phyloP scores from a whole-genome alignment of 345 rosid genomes.

The Hirschfeldia incana region DNA sequence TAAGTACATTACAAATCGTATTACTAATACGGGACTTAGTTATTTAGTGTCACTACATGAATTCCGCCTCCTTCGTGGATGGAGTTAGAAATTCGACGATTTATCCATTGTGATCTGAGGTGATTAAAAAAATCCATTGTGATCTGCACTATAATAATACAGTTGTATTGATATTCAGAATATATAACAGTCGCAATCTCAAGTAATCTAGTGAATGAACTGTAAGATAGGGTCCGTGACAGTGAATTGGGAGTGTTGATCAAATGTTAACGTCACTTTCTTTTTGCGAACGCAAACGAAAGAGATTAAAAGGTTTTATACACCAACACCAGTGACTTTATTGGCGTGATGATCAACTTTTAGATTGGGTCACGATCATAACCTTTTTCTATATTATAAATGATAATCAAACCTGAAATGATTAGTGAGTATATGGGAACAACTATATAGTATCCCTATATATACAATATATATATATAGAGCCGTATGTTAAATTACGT shows the following conservation, averaged over 20 bases:
- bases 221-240: conserved; percentile 7
- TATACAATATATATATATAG: background rate
- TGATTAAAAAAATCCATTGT: background rate
- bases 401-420: conserved; percentile 28
- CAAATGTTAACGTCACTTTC: conserved; percentile 5
- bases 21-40: background rate
- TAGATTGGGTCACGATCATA: conserved; percentile 31
- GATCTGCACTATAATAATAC: background rate
- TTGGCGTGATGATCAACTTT: conserved; percentile 36
- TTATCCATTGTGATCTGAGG: background rate
- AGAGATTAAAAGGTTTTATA: background rate
- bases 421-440: conserved; percentile 26
- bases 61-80: background rate
- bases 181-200: conserved; percentile 1
- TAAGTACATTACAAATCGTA: background rate
- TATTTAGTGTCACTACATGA: background rate
- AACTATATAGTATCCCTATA: conserved; percentile 2
- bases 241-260: conserved; percentile 11
- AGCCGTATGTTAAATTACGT: conserved; percentile 9
- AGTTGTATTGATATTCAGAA: background rate
- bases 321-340: background rate
- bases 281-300: conserved; percentile 17
- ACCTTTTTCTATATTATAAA: conserved; percentile 5
- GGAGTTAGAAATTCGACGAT: background rate
- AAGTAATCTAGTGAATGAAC: background rate